Evolutionary conservation across 129 eudicot species (phyloP).

Genomic region (Helianthus annuus): HanXRQr2.0-SUNRISE NC_035438.2:5554077-5554576

Average conservation of each 20-base stretch:
- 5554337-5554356: slow-evolving; percentile 15
- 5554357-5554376: neutral
- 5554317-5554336: slow-evolving; percentile 27
- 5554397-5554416: neutral
- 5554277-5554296: slow-evolving; percentile 22
- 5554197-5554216: too few relatives aligned
- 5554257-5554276: slow-evolving; percentile 10
- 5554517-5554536: neutral
- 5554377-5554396: neutral
- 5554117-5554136: too few relatives aligned
- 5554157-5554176: too few relatives aligned
- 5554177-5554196: too few relatives aligned
- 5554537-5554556: neutral
- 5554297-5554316: slow-evolving; percentile 22
- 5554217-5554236: too few relatives aligned
- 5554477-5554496: neutral
- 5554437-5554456: neutral
- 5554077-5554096: too few relatives aligned
- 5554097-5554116: too few relatives aligned
- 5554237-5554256: neutral
- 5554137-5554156: too few relatives aligned
- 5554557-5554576: neutral
- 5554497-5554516: neutral
- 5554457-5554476: neutral
- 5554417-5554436: neutral